phyloP scores from a whole-genome alignment of 2,329 filamentous ascomycete genomes.

The Paecilomyces sp. region DNA sequence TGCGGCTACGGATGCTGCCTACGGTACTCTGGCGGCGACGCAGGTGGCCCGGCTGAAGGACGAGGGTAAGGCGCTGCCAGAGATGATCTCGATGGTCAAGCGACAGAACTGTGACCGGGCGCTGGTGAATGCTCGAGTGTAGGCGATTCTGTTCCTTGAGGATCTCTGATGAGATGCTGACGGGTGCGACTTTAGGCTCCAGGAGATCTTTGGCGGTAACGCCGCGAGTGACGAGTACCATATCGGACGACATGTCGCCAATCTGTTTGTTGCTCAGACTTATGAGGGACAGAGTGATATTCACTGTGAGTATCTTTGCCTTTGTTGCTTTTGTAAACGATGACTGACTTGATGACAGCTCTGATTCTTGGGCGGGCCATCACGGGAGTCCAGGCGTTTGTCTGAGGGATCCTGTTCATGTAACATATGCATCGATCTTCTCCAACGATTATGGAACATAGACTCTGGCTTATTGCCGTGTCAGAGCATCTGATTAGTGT shows the following conservation, averaged over 20 bases:
- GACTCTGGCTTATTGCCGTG: background rate
- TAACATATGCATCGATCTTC: background rate
- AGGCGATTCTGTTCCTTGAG: constrained; percentile 17
- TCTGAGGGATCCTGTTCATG: constrained; percentile 34
- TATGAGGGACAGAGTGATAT: constrained; percentile 99
- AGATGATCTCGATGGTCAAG: constrained; percentile 98
- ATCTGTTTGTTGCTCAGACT: constrained; percentile 94
- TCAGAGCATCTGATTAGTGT: background rate
- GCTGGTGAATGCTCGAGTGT: constrained; percentile 65
- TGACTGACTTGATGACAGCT: constrained; percentile 37
- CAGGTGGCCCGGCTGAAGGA: constrained; percentile 94
- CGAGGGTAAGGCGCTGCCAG: constrained; percentile 74
- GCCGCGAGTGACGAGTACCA: constrained; percentile 97
- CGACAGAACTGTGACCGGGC: constrained; percentile 94
- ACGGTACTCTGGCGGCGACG: constrained; percentile 78
- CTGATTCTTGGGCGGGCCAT: constrained; percentile 63
- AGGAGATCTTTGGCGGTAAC: constrained; percentile 96
- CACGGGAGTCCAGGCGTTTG: constrained; percentile 73
- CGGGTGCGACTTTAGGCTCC: constrained; percentile 49
- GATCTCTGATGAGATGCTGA: background rate
- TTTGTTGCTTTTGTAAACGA: background rate
- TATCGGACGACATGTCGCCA: constrained; percentile 90
- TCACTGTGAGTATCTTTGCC: constrained; percentile 61
- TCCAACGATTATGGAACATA: background rate
- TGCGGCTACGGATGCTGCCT: constrained; percentile 82